These are phyloP conservation scores for Suhomyces wounanorum DNA, from an alignment of 1,139 yeast genomes.

Conservation along the genomic window DNA sequence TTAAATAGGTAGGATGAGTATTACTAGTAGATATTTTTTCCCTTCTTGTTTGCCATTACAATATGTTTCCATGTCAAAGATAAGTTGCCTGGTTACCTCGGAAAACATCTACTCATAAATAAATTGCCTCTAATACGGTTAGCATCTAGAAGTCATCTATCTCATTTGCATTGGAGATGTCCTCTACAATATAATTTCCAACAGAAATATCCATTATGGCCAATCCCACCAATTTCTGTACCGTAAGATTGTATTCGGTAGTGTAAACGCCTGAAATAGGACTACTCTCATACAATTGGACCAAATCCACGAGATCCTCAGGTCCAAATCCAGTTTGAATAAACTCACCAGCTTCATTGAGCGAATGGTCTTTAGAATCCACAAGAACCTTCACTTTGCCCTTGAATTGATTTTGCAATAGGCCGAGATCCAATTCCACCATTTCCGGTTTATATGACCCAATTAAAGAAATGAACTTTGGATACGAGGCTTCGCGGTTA, in stretches of 20 bases:
- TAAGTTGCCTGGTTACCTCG: no score
- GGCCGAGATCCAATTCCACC: conserved; percentile 58
- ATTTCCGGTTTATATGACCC: conserved; percentile 72
- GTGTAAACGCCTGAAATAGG: conserved; percentile 11
- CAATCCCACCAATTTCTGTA: conserved; percentile 59
- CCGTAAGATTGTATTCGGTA: conserved; percentile 29
- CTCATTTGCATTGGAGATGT: conserved; percentile 5
- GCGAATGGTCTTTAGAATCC: conserved; percentile 58
- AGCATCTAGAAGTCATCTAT: conserved; percentile 7
- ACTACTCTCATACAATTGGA: conserved; percentile 30
- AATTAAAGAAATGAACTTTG: conserved; percentile 56
- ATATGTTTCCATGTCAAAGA: no score
- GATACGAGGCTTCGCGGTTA: conserved; percentile 26
- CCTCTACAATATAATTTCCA: conserved; percentile 31
- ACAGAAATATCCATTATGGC: conserved; percentile 62
- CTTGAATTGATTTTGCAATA: conserved; percentile 35
- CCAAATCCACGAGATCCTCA: conserved; percentile 47
- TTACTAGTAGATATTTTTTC: background rate
- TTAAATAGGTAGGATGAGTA: no score
- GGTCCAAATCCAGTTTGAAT: conserved; percentile 43
- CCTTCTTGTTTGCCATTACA: background rate
- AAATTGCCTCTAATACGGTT: no score
- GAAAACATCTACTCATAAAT: no score
- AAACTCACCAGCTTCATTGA: conserved; percentile 67
- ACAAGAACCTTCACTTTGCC: conserved; percentile 47